Percentiles rank a stretch among this genome's conserved stretches.
phyloP scores from a whole-genome alignment of 1,284 basidiomycete genomes.

The Mycena citricolor region DNA sequence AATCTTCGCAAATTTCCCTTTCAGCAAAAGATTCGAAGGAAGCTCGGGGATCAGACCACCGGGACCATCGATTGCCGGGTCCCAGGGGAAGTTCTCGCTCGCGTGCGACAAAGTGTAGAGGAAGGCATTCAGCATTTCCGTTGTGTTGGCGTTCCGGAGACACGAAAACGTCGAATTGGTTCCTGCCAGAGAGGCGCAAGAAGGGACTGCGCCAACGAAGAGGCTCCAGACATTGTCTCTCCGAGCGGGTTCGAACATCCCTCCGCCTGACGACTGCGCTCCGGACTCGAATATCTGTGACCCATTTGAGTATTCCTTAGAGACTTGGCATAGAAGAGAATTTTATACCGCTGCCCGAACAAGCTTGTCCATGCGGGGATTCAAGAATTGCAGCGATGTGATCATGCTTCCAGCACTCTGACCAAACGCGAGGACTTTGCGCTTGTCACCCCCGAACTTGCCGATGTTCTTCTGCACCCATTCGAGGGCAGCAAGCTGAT shows the following conservation, averaged over 20 bases:
- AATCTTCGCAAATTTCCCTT: conserved; percentile 38
- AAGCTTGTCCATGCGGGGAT: conserved; percentile 24
- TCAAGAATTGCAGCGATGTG: conserved; percentile 33
- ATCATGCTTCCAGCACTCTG: conserved; percentile 37
- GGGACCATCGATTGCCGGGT: conserved; percentile 43
- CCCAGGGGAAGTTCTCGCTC: conserved; percentile 33
- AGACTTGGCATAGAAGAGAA: not conserved
- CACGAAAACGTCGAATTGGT: conserved; percentile 40
- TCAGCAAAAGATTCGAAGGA: conserved; percentile 36
- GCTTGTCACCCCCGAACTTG: conserved; percentile 40
- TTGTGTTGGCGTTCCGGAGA: conserved; percentile 36
- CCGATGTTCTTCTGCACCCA: conserved; percentile 40
- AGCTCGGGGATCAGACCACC: conserved; percentile 43
- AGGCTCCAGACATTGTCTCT: conserved; percentile 26
- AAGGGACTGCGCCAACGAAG: conserved; percentile 19
- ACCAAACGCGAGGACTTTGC: conserved; percentile 34
- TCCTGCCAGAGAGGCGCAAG: conserved; percentile 19
- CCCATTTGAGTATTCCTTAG: not conserved
- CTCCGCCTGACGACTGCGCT: conserved; percentile 15
- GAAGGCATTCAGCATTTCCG: conserved; percentile 36
- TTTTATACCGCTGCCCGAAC: conserved; percentile 9
- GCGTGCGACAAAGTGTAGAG: conserved; percentile 26
- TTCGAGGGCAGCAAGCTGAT: conserved; percentile 34
- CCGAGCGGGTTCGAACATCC: conserved; percentile 23
- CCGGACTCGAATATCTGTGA: conserved; percentile 20